Base-by-base conservation (phyloP, 106 monocot species). In the Agapanthus africanus region DNA sequence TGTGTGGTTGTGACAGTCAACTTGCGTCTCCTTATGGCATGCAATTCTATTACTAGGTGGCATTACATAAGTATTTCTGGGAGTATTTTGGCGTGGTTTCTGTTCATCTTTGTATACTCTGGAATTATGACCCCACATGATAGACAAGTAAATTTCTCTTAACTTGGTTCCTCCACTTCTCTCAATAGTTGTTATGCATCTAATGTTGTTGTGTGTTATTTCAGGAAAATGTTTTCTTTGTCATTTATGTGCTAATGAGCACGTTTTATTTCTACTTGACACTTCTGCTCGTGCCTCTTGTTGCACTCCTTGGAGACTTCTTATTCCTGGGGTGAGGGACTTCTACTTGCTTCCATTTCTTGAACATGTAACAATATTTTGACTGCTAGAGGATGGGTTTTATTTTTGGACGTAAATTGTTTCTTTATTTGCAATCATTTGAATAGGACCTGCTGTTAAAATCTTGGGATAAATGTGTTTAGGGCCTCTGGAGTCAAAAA, bases 161-260 rank as follows among this genome's bases (percentile, higher is more conserved):
- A 7, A 59, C 3, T 28, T 70, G n/a, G n/a, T 7, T 41, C 37
- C 40, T 49, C 1, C n/a, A n/a, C n/a, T 71, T 35, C n/a, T 15
- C 56, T 61, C 59, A 70, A 33, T 32, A 14, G 10, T 54, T 10
- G 32, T 23, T 40, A 30, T 14, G 7, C 2, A 38, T 78, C 71
- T 73, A 46, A 74, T 44, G 35, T 33, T 0, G 4, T 61, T n/a
- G 65, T 11, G 54, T 13, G 16, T 62, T 76, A 19, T 86, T 82
- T 71, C 91, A 95, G 95, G 95, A 95, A 79, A 95, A 95, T 44
- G 70, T 91, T 54, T 95, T 38, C 76, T 95, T 82, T 70, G 88
- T 86, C 27, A 95, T 95, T 65, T 95, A 86, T 77, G 95, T 95
- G 71, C 54, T 95, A 67, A 95, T 95, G 91, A 84, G 95, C 79